Conservation (phyloP, 2,329 filamentous ascomycete species). For the Fusarium albosuccineum region DNA sequence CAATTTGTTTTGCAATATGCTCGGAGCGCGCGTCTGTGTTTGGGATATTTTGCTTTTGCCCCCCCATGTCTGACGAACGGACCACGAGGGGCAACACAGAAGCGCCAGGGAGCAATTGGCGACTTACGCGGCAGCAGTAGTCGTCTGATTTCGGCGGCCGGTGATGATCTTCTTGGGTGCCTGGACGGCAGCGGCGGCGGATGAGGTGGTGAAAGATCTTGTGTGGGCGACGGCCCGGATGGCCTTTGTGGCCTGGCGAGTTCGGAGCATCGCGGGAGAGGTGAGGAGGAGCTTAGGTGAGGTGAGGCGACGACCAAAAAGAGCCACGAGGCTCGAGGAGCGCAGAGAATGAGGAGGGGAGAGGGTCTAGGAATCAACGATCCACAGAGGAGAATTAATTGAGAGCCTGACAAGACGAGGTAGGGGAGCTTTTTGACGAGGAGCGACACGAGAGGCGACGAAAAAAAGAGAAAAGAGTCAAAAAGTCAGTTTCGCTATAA, state of each 20-base stretch:
- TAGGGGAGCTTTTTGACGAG: constrained; percentile 18
- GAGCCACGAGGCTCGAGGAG: constrained; percentile 28
- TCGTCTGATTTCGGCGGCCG: constrained; percentile 27
- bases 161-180: constrained; percentile 32
- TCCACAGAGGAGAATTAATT: constrained; percentile 31
- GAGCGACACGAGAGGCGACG: constrained; percentile 20
- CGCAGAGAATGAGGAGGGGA: constrained; percentile 15
- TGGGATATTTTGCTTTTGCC: constrained; percentile 1
- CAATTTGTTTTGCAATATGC: constrained; percentile 16
- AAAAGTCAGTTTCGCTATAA: constrained; percentile 28
- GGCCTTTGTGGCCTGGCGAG: constrained; percentile 52
- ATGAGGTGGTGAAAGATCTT: constrained; percentile 57
- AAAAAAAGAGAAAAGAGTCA: constrained; percentile 19
- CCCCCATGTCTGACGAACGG: constrained; percentile 9
- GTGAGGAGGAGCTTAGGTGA: constrained; percentile 25
- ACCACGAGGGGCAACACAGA: constrained; percentile 32
- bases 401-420: constrained; percentile 19
- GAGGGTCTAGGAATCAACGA: constrained; percentile 18
- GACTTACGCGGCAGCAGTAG: constrained; percentile 65
- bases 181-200: constrained; percentile 53
- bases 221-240: constrained; percentile 59
- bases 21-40: constrained; percentile 9
- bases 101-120: constrained; percentile 4
- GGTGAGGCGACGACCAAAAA: constrained; percentile 12
- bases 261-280: constrained; percentile 31